These are phyloP conservation scores for Pochonia chlamydosporia DNA, from an alignment of 2,329 filamentous ascomycete genomes.

Conservation along the genomic window DNA sequence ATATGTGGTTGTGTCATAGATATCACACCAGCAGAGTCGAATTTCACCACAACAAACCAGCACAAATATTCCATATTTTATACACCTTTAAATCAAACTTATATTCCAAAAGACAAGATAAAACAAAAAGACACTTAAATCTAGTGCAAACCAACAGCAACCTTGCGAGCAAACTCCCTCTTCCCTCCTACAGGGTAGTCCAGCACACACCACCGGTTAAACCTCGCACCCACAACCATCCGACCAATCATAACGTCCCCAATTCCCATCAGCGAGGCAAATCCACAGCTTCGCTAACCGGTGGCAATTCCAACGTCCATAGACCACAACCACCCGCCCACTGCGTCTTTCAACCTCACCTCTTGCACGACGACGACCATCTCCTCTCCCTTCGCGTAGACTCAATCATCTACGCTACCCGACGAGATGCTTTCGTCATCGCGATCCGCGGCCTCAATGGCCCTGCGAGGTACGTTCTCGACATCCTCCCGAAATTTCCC, in stretches of 20 bases:
- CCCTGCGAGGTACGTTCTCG: slow-evolving; percentile 39
- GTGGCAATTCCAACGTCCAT: slow-evolving; percentile 19
- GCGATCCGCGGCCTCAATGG: slow-evolving; percentile 46
- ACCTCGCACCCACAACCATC: slow-evolving; percentile 14
- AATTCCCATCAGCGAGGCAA: slow-evolving; percentile 25
- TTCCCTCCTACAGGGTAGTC: slow-evolving; percentile 1
- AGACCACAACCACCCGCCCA: background rate
- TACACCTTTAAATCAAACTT: too few species aligned
- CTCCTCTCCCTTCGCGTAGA: background rate
- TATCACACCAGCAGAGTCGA: too few species aligned
- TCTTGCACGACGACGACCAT: background rate
- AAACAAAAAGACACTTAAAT: too few species aligned
- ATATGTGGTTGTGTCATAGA: too few species aligned
- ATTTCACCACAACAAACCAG: too few species aligned
- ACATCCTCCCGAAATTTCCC: background rate
- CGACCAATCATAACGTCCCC: slow-evolving; percentile 24
- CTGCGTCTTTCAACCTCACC: background rate
- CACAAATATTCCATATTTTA: too few species aligned
- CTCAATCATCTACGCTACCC: background rate
- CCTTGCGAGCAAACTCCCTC: too few species aligned
- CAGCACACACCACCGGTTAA: slow-evolving; percentile 19
- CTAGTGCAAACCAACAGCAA: too few species aligned
- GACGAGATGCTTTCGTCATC: slow-evolving; percentile 41
- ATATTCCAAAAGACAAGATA: too few species aligned
- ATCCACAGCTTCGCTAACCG: slow-evolving; percentile 12